These are phyloP conservation scores for Lolium rigidum DNA, from an alignment of 176 grass and related monocot species.

Conservation along the genomic window DNA sequence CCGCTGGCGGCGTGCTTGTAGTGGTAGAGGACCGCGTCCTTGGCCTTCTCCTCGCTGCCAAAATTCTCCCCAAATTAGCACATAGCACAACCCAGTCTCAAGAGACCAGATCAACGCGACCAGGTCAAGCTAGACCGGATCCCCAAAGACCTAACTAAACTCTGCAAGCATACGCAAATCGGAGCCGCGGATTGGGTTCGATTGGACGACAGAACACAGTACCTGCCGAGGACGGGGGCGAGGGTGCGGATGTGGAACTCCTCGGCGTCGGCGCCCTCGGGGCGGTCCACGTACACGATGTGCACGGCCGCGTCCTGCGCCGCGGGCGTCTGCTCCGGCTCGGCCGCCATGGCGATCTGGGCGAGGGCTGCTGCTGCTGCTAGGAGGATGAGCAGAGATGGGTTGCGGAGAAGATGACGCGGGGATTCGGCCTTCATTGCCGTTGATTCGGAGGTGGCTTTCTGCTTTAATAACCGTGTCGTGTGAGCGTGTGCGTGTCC, in stretches of 20 bases:
- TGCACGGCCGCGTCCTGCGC: constrained; percentile 65
- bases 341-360: constrained; percentile 50
- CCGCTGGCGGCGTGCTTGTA: constrained; percentile 90
- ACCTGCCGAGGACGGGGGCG: constrained; percentile 76
- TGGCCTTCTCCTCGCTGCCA: constrained; percentile 73
- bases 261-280: constrained; percentile 70
- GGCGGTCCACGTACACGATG: constrained; percentile 82
- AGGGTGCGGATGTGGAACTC: constrained; percentile 90
- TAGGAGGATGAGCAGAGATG: constrained; percentile 34
- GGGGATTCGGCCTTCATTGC: constrained; percentile 40
- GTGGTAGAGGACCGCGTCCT: constrained; percentile 76
- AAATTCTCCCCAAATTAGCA: not conserved
- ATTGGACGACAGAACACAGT: not conserved
- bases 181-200: not conserved
- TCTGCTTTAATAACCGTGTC: constrained; percentile 29
- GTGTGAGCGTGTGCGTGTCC: not conserved
- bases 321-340: constrained; percentile 39
- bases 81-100: not conserved
- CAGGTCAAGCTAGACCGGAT: not conserved
- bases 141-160: not conserved
- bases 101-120: not conserved
- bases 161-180: not conserved
- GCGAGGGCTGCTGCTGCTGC: not conserved
- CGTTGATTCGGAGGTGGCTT: not conserved
- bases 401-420: not conserved